Conservation (phyloP, 257 asterid species). For the Sherardia arvensis region DNA sequence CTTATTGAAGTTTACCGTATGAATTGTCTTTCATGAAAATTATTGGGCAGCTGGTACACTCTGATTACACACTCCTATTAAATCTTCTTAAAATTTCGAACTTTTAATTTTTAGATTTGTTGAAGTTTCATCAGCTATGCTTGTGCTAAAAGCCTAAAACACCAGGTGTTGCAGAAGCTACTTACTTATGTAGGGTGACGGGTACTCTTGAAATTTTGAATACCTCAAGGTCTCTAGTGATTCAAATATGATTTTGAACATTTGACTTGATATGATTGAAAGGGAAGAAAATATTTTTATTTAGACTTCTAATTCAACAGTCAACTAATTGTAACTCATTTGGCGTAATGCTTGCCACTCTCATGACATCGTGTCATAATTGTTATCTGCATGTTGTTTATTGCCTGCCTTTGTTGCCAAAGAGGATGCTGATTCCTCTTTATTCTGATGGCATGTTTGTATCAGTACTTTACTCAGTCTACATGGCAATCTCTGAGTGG, state of each 20-base stretch:
- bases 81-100: constrained; percentile 1
- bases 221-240: neutral
- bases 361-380: neutral
- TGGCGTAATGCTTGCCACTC: neutral
- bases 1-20: neutral
- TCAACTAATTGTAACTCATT: neutral
- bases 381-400: neutral
- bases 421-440: constrained; percentile 19
- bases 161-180: neutral
- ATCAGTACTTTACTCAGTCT: constrained; percentile 47
- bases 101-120: neutral
- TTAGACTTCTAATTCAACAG: neutral
- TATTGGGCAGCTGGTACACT: neutral
- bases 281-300: neutral
- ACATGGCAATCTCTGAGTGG: constrained; percentile 53
- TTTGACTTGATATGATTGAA: neutral
- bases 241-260: neutral
- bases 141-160: neutral
- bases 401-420: neutral
- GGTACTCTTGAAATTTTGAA: too few relatives aligned
- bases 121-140: neutral
- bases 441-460: constrained; percentile 16
- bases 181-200: neutral
- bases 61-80: neutral
- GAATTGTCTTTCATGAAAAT: neutral